Evolutionary conservation across 2,329 filamentous ascomycete species (phyloP), one percentile per base, ranked within the genome.

Genomic region (Phaeosphaeriaceae sp.): DNA sequence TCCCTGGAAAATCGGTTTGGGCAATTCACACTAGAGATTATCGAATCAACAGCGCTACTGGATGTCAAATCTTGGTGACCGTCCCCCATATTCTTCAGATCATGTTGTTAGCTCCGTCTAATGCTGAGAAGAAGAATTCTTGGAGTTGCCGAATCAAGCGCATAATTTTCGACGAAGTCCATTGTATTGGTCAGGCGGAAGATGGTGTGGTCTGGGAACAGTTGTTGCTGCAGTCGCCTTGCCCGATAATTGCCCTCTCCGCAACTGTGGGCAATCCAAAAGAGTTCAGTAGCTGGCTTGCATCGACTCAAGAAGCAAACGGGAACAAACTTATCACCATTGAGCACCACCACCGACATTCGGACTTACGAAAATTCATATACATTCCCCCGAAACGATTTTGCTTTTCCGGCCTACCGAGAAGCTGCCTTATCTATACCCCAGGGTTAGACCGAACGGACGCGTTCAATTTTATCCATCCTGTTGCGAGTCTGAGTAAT

Each of bases 81-180:
- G 88, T 92, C 0, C 89, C 89, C 0, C 85, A 91, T 63, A 86
- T 93, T 32, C 75, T 93, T 2, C 88, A 92, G 60, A 91, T 89
- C 45, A 89, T 93, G 87, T 77, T 92, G 1, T 42, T 72, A 17
- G 58, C 74, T 88, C 41, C 74, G 88, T 40, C 79, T 83, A 88
- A 91, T 58, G 86, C 87, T 3, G 81, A 80, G n/a, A 75, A 77
- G 11, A 26, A 26, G 7, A 26, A 26, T 11, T 26, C 23, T 2
- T 93, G 88, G 88, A 82, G 87, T 0, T 78, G 79, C 3, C 77
- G 86, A 43, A 81, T 92, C 12, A 88, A 84, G 61, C 81, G 87
- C 39, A 91, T 92, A 64, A 90, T 92, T 42, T 92, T 92, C 50
- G 89, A 93, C 63, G 89, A 93, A 73, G 85, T 92, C 2, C 89